A percentile compares a stretch with the other conserved stretches of the same genome.
These are phyloP conservation scores for Cytospora schulzeri DNA, from an alignment of 2,329 filamentous ascomycete species.

Conservation along the genomic window DNA sequence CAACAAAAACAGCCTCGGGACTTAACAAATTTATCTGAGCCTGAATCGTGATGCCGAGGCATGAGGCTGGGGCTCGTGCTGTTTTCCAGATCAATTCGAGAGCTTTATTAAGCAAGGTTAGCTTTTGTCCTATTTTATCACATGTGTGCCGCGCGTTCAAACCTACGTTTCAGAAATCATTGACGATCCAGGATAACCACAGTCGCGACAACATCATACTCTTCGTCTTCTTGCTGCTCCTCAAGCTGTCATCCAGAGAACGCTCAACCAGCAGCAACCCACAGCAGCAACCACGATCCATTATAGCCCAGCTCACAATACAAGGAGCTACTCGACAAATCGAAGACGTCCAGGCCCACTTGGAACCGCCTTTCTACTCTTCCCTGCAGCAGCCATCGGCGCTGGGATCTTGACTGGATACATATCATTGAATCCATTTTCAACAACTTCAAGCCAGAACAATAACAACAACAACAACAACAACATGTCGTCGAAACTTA, in stretches of 20 bases:
- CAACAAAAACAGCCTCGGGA: background rate
- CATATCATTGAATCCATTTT: conserved; percentile 25
- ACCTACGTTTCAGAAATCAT: background rate
- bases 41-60: conserved; percentile 12
- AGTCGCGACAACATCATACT: conserved; percentile 11
- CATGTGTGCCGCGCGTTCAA: background rate
- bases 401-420: conserved; percentile 19
- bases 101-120: conserved; percentile 11
- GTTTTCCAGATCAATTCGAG: background rate
- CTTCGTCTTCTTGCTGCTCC: background rate
- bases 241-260: background rate
- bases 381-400: conserved; percentile 25
- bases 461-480: conserved; percentile 35
- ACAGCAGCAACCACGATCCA: conserved; percentile 4
- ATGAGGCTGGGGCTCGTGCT: background rate
- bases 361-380: conserved; percentile 24
- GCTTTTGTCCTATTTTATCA: too few species aligned
- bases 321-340: conserved; percentile 12
- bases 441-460: conserved; percentile 13
- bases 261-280: background rate
- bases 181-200: background rate
- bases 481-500: conserved; percentile 63
- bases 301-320: background rate
- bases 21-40: background rate
- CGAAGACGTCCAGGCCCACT: conserved; percentile 15